Conservation (phyloP, 1,139 yeast genomes). For the Yamadazyma friedrichii region DNA sequence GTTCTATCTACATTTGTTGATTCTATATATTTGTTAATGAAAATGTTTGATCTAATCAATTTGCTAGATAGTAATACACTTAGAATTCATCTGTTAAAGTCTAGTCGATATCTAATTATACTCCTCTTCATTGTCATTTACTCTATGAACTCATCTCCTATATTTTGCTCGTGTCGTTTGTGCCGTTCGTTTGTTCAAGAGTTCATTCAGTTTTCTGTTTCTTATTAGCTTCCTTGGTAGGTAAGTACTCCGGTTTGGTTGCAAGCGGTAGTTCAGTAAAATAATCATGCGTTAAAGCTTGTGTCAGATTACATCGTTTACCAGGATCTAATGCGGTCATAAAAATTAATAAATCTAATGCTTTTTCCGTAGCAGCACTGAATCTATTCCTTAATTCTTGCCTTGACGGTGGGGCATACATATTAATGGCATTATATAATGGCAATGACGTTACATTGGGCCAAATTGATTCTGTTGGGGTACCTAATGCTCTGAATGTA, state of each 20-base stretch:
- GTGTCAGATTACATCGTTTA: conserved; percentile 63
- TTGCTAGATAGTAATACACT: too few species aligned
- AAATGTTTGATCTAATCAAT: too few species aligned
- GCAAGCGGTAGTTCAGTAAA: conserved; percentile 78
- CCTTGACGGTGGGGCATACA: conserved; percentile 82
- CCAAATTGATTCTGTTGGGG: conserved; percentile 93
- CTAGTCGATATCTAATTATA: too few species aligned
- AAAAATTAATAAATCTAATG: conserved; percentile 70
- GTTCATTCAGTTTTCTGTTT: conserved; percentile 2
- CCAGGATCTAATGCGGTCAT: conserved; percentile 81
- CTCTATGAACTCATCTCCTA: too few species aligned
- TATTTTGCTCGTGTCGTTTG: too few species aligned
- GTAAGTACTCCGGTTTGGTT: conserved; percentile 67
- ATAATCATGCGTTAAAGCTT: conserved; percentile 65
- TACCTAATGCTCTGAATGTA: conserved; percentile 91
- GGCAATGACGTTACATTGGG: conserved; percentile 84
- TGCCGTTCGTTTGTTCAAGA: too few species aligned
- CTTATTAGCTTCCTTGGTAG: conserved; percentile 36
- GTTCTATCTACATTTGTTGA: not conserved
- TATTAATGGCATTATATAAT: conserved; percentile 63
- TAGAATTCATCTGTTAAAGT: not conserved
- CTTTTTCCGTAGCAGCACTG: conserved; percentile 88
- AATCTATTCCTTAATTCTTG: conserved; percentile 81
- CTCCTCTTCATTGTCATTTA: too few species aligned
- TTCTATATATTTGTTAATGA: too few species aligned